Evolutionary conservation across 192 early-diverging fungal species (phyloP).

Genomic region (Coemansia sp.): DNA sequence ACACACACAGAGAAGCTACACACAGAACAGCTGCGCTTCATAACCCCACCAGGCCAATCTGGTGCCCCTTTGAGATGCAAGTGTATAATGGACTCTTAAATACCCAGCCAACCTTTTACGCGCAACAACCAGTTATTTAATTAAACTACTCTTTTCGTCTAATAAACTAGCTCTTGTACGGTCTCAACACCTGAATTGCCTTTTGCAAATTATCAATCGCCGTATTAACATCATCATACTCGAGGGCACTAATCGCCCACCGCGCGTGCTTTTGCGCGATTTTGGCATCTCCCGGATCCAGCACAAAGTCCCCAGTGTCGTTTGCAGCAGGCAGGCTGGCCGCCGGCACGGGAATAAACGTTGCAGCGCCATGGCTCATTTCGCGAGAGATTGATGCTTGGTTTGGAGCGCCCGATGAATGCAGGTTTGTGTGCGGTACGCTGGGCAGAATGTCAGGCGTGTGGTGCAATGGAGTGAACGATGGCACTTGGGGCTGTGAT

Average conservation of each 20-base stretch:
- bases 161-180: slow-evolving; percentile 9
- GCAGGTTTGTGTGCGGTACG: slow-evolving; percentile 13
- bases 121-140: too few species aligned
- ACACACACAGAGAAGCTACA: too few species aligned
- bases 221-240: slow-evolving; percentile 90
- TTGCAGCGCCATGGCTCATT: slow-evolving; percentile 7
- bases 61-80: too few species aligned
- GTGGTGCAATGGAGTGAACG: neutral
- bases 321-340: slow-evolving; percentile 17
- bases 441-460: slow-evolving; percentile 21
- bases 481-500: slow-evolving; percentile 1
- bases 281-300: slow-evolving; percentile 60
- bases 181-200: slow-evolving; percentile 56
- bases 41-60: too few species aligned
- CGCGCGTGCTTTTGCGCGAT: slow-evolving; percentile 84
- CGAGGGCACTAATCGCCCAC: slow-evolving; percentile 90
- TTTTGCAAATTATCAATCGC: slow-evolving; percentile 77
- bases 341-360: slow-evolving; percentile 46
- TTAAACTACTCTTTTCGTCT: too few species aligned
- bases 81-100: too few species aligned
- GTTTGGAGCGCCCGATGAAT: neutral
- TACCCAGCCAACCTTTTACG: too few species aligned
- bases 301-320: slow-evolving; percentile 6
- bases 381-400: neutral
- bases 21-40: too few species aligned